phyloP scores from a whole-genome alignment of 768 basidiomycete species.

The Boletus fagicola region DNA sequence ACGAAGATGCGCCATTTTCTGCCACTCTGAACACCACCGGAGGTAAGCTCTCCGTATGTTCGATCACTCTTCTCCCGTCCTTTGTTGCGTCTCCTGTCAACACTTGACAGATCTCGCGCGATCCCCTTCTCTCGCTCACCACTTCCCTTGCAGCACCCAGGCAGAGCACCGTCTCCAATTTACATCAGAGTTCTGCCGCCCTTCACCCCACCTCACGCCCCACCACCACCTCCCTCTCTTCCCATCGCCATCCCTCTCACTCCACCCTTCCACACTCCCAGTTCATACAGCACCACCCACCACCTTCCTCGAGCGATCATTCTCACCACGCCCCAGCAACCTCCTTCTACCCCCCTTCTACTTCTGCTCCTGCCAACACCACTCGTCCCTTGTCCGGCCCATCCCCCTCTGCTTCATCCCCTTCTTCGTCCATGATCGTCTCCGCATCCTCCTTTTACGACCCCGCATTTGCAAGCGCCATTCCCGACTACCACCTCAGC shows the following conservation, averaged over 20 bases:
- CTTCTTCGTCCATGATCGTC: constrained; percentile 46
- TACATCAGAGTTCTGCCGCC: not conserved
- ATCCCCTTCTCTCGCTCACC: constrained; percentile 14
- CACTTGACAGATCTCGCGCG: constrained; percentile 12
- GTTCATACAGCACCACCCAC: not conserved
- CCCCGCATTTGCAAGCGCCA: constrained; percentile 37
- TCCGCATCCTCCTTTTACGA: constrained; percentile 55
- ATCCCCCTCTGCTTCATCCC: constrained; percentile 3
- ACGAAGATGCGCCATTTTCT: constrained; percentile 13
- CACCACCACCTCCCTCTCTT: too few relatives aligned
- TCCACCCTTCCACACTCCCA: not conserved
- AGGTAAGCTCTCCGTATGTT: constrained; percentile 26
- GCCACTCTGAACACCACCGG: constrained; percentile 20
- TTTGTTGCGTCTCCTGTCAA: constrained; percentile 10
- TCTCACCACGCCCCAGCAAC: not conserved
- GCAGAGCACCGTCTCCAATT: not conserved
- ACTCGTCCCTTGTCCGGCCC: constrained; percentile 1
- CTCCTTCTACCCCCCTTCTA: constrained; percentile 1
- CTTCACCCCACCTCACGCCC: not conserved
- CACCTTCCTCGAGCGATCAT: not conserved
- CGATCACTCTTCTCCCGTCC: constrained; percentile 13
- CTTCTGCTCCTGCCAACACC: not conserved
- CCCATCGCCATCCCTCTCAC: too few relatives aligned
- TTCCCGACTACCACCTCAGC: constrained; percentile 42
- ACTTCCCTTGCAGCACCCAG: constrained; percentile 7